These are phyloP conservation scores for Aureoboletus auriporus DNA, from an alignment of 768 basidiomycete species.

Conservation along the genomic window DNA sequence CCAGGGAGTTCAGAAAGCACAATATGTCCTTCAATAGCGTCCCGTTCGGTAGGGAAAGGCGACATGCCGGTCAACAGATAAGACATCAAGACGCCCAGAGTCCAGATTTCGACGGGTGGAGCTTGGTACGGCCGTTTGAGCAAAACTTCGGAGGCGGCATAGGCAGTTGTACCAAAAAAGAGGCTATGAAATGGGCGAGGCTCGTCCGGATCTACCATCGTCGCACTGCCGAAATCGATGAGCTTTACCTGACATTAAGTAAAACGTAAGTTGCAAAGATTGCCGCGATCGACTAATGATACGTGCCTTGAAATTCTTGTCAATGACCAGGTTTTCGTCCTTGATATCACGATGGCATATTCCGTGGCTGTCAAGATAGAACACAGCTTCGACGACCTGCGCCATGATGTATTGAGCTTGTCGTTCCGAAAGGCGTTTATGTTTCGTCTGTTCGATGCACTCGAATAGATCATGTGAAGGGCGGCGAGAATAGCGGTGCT, in stretches of 20 bases:
- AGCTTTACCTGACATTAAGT: slow-evolving; percentile 67
- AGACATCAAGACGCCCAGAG: slow-evolving; percentile 89
- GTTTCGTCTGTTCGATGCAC: slow-evolving; percentile 83
- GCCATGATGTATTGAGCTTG: slow-evolving; percentile 80
- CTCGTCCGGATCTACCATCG: slow-evolving; percentile 59
- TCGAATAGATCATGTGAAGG: slow-evolving; percentile 93
- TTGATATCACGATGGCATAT: slow-evolving; percentile 96
- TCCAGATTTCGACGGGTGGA: slow-evolving; percentile 95
- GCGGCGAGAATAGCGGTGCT: slow-evolving; percentile 56
- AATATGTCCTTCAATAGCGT: slow-evolving; percentile 67
- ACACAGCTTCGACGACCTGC: slow-evolving; percentile 83
- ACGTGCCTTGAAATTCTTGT: slow-evolving; percentile 61
- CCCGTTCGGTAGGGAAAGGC: slow-evolving; percentile 85
- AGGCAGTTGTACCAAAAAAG: slow-evolving; percentile 94
- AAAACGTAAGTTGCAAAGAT: slow-evolving; percentile 9
- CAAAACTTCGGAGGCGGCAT: slow-evolving; percentile 93
- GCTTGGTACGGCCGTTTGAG: slow-evolving; percentile 86
- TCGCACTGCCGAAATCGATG: slow-evolving; percentile 93
- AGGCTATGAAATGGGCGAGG: slow-evolving; percentile 66
- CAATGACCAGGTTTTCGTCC: slow-evolving; percentile 90
- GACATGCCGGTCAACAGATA: slow-evolving; percentile 91
- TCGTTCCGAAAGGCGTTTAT: slow-evolving; percentile 74
- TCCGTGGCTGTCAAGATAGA: slow-evolving; percentile 75
- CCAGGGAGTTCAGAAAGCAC: slow-evolving; percentile 42
- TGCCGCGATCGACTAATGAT: not conserved